These are phyloP conservation scores for Fusarium ambrosium DNA, from an alignment of 2,329 filamentous ascomycete species.

Conservation along the genomic window DNA sequence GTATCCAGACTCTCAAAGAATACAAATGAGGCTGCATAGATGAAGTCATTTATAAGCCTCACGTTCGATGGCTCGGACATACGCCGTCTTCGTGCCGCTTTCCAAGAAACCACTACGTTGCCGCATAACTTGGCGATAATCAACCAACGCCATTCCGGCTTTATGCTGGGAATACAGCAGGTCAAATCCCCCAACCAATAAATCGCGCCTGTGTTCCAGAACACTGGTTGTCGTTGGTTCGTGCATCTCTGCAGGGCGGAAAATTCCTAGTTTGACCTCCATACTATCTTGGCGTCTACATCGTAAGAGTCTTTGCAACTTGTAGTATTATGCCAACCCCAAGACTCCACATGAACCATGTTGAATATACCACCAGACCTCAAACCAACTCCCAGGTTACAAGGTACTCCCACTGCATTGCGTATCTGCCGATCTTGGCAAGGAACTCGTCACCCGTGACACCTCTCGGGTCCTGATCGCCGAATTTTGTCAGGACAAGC, in stretches of 20 bases:
- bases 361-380: slow-evolving; percentile 24
- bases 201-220: slow-evolving; percentile 3
- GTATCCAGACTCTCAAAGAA: background rate
- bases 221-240: slow-evolving; percentile 12
- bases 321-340: background rate
- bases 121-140: slow-evolving; percentile 19
- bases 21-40: slow-evolving; percentile 1
- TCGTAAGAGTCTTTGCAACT: slow-evolving; percentile 13
- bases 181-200: background rate
- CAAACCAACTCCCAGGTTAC: slow-evolving; percentile 65
- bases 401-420: slow-evolving; percentile 61
- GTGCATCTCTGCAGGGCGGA: slow-evolving; percentile 26
- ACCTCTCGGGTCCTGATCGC: slow-evolving; percentile 62
- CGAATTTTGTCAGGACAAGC: slow-evolving; percentile 68
- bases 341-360: slow-evolving; percentile 1
- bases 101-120: background rate
- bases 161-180: slow-evolving; percentile 13
- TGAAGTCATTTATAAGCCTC: slow-evolving; percentile 8
- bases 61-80: background rate
- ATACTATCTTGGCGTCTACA: slow-evolving; percentile 10
- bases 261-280: slow-evolving; percentile 1
- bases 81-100: background rate
- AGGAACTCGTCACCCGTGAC: slow-evolving; percentile 63
- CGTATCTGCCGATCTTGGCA: slow-evolving; percentile 58
- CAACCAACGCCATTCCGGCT: background rate